Percentiles rank a stretch among this genome's conserved stretches.
These are phyloP conservation scores for Vaccinium myrtillus DNA, from an alignment of 148 eudicot species.

Conservation along the genomic window DNA sequence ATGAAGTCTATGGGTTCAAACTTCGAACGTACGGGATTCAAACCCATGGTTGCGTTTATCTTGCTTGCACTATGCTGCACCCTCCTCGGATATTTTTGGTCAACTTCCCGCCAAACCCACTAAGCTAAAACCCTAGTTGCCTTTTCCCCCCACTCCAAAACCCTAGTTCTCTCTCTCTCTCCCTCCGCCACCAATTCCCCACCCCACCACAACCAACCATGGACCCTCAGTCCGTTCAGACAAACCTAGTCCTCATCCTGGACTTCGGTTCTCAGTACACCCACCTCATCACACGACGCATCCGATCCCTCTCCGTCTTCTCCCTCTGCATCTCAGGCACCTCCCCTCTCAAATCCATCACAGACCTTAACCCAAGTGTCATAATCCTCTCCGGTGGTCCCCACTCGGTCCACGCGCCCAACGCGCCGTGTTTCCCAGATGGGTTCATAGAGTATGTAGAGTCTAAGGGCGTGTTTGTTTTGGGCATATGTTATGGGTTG, in stretches of 20 bases:
- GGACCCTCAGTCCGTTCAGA: constrained; percentile 60
- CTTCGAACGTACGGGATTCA: no score
- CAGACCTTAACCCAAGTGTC: constrained; percentile 64
- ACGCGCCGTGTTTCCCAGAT: constrained; percentile 71
- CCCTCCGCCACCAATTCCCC: background rate
- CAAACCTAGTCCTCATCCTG: constrained; percentile 71
- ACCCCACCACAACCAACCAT: constrained; percentile 19
- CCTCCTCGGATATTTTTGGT: background rate
- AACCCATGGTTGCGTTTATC: no score
- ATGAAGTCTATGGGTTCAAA: no score
- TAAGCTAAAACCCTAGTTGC: background rate
- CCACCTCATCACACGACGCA: constrained; percentile 86
- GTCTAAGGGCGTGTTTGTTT: constrained; percentile 52
- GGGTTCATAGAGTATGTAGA: constrained; percentile 78
- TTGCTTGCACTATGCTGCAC: no score
- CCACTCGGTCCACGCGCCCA: constrained; percentile 77
- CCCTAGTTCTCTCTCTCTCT: background rate
- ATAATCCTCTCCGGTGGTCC: constrained; percentile 98
- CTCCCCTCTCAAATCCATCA: constrained; percentile 68
- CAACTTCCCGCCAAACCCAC: background rate
- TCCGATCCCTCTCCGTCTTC: constrained; percentile 67
- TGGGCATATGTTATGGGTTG: constrained; percentile 90
- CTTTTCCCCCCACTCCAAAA: background rate
- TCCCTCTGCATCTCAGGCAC: constrained; percentile 96
- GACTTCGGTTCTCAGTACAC: constrained; percentile 96